Base-by-base conservation (phyloP, 106 monocot species). In the Phalaenopsis equestris region DNA sequence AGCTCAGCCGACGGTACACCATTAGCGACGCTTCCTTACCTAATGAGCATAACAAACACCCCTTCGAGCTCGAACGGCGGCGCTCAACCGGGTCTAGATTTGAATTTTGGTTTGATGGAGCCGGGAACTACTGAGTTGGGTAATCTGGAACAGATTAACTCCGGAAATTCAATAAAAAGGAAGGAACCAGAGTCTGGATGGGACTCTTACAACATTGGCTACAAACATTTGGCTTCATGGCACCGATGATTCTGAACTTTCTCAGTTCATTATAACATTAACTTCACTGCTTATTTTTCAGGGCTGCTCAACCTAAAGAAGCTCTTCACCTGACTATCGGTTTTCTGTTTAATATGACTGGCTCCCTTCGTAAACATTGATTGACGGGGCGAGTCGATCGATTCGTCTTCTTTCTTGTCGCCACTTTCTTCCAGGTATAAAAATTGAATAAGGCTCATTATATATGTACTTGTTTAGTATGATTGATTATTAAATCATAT, bases 101-200 rank as follows among this genome's bases (percentile, higher is more conserved):
- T 95, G 87, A 95, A 95, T 77, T 82, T 86, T 52, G 81, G 87
- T 17, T 7, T 39, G 38, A 38, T 70, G 70, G 70, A 70, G 36
- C 14, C 21, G 39, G 70, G 70, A 14, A 11, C 70, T 14, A 39
- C 12, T 38, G 78, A 73, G 19, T 36, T 36, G 7, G 85, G 81
- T 11, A 82, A 77, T 73, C 78, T 82, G 17, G 52, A 52, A 52
- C 52, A 52, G 15, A 52, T 52, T 12, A 45, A 45, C 43, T 82
- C 89, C 18, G 82, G 78, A 41, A 56, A 75, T 56, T 64, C 83
- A 8, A 42, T 87, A 55, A 92, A 87, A 41, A 75, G 86, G 72
- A 94, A 91, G 87, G 88, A 90, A 61, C 87, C 89, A 23, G 88
- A 92, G 5, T 77, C 79, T 55, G 86, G 86, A 47, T 70, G 70